These are phyloP conservation scores for Agaricus subrufescens DNA, from an alignment of 768 basidiomycete species.

Conservation along the genomic window DNA sequence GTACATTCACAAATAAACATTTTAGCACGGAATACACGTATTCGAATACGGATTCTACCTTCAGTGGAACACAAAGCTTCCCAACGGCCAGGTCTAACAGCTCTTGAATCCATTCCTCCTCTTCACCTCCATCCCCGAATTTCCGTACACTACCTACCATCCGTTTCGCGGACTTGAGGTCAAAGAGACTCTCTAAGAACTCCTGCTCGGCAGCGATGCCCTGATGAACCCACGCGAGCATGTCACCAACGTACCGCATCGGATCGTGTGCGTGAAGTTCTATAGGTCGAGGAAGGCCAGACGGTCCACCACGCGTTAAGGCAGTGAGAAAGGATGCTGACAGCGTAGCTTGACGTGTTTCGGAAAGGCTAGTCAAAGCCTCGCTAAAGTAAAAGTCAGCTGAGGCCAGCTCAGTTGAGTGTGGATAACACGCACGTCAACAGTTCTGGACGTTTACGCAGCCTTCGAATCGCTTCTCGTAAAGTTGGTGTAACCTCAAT, in stretches of 20 bases:
- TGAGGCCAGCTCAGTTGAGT: neutral
- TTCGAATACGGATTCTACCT: conserved; percentile 39
- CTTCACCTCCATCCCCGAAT: conserved; percentile 47
- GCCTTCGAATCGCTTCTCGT: conserved; percentile 66
- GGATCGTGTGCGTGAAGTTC: conserved; percentile 98
- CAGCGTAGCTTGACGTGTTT: conserved; percentile 78
- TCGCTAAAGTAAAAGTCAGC: conserved; percentile 37
- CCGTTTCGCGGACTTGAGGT: conserved; percentile 52
- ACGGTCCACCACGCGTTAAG: conserved; percentile 82
- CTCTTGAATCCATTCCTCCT: conserved; percentile 76
- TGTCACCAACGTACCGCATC: conserved; percentile 93
- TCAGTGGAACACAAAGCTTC: conserved; percentile 84
- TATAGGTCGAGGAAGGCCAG: conserved; percentile 85
- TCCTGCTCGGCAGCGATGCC: conserved; percentile 93
- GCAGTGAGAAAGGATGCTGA: conserved; percentile 82
- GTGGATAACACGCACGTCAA: conserved; percentile 47
- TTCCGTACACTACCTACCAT: conserved; percentile 75
- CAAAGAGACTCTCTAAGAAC: conserved; percentile 86
- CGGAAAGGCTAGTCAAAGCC: conserved; percentile 68
- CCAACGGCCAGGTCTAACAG: conserved; percentile 79
- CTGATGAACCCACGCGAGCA: conserved; percentile 98
- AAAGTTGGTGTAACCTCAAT: conserved; percentile 63
- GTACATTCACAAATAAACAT: conserved; percentile 3
- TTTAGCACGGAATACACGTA: neutral
- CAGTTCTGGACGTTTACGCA: conserved; percentile 76